Evolutionary conservation across 495 filamentous ascomycete genomes (phyloP), one percentile per base, ranked within the genome.

Genomic region (Entonaema liquescens): DNA sequence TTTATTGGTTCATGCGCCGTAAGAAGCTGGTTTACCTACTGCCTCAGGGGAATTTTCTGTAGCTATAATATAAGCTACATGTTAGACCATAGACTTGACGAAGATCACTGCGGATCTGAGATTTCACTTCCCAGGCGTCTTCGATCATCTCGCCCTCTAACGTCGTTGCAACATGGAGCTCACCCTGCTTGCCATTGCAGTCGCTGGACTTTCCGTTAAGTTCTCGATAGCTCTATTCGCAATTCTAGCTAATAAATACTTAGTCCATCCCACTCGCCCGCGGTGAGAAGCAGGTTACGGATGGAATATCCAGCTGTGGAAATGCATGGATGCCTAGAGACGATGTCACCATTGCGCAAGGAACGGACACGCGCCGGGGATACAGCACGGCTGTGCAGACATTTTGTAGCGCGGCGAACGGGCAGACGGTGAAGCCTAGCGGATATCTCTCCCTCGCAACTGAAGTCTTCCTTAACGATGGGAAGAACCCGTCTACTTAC

Each of bases 361-460:
- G 76, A 55, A 73, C 68, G 1, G 76, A 78, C 53, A 40, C 28
- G 12, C 74, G 76, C 21, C 66, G 15, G 25, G 76, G 76, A 1
- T 78, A 67, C 53, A 73, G 52, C 23, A 68, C 74, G 1, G 74
- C 76, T 2, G 76, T 76, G 15, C 60, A 73, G 5, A 58, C 58
- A 13, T 78, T 78, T 53, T 78, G 76, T 31, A 57, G 56, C 13
- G 53, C 72, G 40, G 71, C 68, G 13, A 50, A 71, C 23, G 76
- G 76, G 6, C 61, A 62, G 35, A 69, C 62, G 12, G 76, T 78
- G 26, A 66, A 70, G 64, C 58, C 71, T 57, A 28, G 59, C 13
- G 74, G 72, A 15, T 78, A 74, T 59, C 62, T 78, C 6, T 78
- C 76, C 0, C 67, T 76, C 71, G 74, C 74, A 2, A 78, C 76